phyloP scores from a whole-genome alignment of 805 yeast genomes.

The Brettanomyces anomalus region DNA sequence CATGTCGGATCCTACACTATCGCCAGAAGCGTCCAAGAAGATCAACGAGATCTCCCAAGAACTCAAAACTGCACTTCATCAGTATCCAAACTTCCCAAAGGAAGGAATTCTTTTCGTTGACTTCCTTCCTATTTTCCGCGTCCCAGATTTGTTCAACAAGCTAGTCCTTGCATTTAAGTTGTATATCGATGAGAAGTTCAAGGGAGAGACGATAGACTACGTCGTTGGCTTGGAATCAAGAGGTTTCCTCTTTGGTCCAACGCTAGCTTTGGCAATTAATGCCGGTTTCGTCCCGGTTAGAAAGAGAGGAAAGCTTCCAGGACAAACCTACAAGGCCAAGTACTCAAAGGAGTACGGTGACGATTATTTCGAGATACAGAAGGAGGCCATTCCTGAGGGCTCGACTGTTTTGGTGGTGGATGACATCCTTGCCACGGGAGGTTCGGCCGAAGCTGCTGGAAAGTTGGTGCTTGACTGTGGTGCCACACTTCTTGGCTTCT shows the following conservation, averaged over 20 bases:
- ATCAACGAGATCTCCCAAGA: constrained; percentile 31
- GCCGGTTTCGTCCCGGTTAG: constrained; percentile 94
- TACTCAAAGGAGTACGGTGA: constrained; percentile 89
- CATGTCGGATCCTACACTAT: background rate
- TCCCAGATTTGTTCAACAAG: constrained; percentile 73
- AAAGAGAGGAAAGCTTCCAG: constrained; percentile 93
- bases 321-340: constrained; percentile 60
- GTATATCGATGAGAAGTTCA: constrained; percentile 52
- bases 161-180: constrained; percentile 71
- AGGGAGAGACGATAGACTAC: constrained; percentile 59
- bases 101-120: constrained; percentile 94
- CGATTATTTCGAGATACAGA: constrained; percentile 85
- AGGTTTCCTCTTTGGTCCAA: constrained; percentile 94
- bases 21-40: constrained; percentile 6
- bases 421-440: constrained; percentile 97
- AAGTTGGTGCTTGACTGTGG: constrained; percentile 60
- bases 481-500: constrained; percentile 69
- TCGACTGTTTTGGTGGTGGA: constrained; percentile 83
- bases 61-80: constrained; percentile 47
- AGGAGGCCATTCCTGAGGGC: constrained; percentile 68
- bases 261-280: constrained; percentile 80
- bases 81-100: constrained; percentile 89
- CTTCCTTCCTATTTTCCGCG: constrained; percentile 86
- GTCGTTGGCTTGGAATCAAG: constrained; percentile 93
- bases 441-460: constrained; percentile 92